These are phyloP conservation scores for Plasmodium cynomolgi DNA, from an alignment of 169 alveolate genomes.

Conservation along the genomic window DNA sequence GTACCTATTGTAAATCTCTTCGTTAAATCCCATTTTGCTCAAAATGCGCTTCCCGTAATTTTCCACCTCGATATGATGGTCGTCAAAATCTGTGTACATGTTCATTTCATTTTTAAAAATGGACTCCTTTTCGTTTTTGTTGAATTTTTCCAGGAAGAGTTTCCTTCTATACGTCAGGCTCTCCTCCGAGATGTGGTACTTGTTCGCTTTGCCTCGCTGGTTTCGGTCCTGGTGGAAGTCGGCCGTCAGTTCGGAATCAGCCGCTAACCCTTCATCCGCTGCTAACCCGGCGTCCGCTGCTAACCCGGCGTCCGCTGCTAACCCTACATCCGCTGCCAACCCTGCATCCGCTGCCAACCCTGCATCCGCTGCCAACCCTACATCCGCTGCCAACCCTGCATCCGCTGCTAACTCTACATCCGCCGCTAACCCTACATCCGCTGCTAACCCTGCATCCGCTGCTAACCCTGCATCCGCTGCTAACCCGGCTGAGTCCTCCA, in stretches of 20 bases:
- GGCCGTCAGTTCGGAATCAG: not conserved
- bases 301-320: not conserved
- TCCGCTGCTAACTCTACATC: not conserved
- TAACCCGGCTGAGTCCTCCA: not conserved
- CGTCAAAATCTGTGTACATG: slow-evolving; percentile 61
- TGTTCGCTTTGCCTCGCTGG: not conserved
- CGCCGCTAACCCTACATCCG: too few species aligned
- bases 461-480: not conserved
- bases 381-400: too few species aligned
- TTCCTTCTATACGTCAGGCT: slow-evolving; percentile 63
- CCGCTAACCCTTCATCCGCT: not conserved
- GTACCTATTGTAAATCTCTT: slow-evolving; percentile 45
- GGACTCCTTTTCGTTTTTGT: slow-evolving; percentile 27
- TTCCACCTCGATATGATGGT: slow-evolving; percentile 46
- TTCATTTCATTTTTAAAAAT: slow-evolving; percentile 47
- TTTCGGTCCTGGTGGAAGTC: not conserved
- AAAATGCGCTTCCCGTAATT: slow-evolving; percentile 38
- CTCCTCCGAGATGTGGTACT: slow-evolving; percentile 12
- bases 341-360: too few species aligned
- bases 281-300: not conserved
- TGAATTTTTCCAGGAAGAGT: slow-evolving; percentile 27
- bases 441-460: not conserved
- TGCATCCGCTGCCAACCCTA: not conserved
- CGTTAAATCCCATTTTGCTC: slow-evolving; percentile 62
- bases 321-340: too few species aligned